A percentile compares a stretch with the other conserved stretches of the same genome.
Conservation (phyloP, 495 filamentous ascomycete genomes). For the Cercophora samala region DNA sequence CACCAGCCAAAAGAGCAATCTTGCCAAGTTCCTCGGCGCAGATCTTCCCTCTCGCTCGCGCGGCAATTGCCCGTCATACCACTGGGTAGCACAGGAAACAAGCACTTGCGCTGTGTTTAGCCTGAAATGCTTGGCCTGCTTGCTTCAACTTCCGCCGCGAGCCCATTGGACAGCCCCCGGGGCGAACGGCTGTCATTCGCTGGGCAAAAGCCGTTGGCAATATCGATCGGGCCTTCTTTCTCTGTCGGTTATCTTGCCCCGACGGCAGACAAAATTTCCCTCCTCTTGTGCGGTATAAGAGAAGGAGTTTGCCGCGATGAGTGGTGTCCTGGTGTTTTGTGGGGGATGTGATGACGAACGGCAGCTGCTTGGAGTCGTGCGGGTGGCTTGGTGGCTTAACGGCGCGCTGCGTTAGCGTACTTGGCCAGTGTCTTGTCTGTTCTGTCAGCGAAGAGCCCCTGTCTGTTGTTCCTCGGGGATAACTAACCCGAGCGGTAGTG, state of each 20-base stretch:
- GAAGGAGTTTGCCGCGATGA: neutral
- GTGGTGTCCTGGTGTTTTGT: conserved; percentile 1
- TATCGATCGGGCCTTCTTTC: conserved; percentile 9
- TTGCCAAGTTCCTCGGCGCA: conserved; percentile 7
- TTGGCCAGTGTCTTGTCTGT: conserved; percentile 14
- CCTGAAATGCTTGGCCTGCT: conserved; percentile 21
- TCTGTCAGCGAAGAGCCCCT: neutral
- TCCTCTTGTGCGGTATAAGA: neutral
- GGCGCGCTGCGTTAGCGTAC: conserved; percentile 13
- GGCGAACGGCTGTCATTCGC: neutral
- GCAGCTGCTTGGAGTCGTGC: conserved; percentile 10
- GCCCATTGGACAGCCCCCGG: conserved; percentile 13
- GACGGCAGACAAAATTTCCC: neutral
- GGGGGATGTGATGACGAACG: neutral
- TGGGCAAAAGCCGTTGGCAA: neutral
- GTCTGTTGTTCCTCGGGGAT: neutral
- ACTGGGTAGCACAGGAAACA: conserved; percentile 3
- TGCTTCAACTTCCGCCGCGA: conserved; percentile 7
- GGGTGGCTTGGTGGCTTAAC: conserved; percentile 22
- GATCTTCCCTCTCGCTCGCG: conserved; percentile 3
- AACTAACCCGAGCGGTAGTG: neutral
- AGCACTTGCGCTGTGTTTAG: conserved; percentile 20
- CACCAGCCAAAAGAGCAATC: neutral
- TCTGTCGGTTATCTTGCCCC: conserved; percentile 10
- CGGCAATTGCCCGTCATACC: neutral